Conservation (phyloP, 2,329 filamentous ascomycete species). For the Xylariaceae sp. region DNA sequence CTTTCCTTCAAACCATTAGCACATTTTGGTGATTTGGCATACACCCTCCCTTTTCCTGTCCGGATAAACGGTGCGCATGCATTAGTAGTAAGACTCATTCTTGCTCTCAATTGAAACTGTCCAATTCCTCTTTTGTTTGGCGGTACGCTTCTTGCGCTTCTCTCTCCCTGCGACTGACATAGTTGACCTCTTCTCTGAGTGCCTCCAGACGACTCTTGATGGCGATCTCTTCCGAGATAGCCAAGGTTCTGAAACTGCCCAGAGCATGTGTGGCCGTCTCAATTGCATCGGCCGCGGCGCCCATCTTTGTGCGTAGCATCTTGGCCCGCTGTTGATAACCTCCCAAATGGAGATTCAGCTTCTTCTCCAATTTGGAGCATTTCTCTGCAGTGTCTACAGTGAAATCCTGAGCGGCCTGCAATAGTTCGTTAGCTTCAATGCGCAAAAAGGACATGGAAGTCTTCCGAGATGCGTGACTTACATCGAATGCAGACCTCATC, state of each 20-base stretch:
- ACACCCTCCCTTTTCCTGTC: constrained; percentile 4
- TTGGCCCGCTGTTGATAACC: constrained; percentile 87
- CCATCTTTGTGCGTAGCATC: constrained; percentile 72
- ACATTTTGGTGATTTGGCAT: constrained; percentile 13
- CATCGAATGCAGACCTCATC: constrained; percentile 69
- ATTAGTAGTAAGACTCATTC: constrained; percentile 30
- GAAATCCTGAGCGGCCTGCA: constrained; percentile 63
- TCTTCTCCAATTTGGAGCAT: constrained; percentile 88
- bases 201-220: constrained; percentile 66
- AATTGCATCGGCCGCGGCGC: constrained; percentile 67
- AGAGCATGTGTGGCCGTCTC: constrained; percentile 68
- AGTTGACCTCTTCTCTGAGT: constrained; percentile 76
- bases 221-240: constrained; percentile 73
- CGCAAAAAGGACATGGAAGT: no score
- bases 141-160: constrained; percentile 88
- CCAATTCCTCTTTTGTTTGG: constrained; percentile 70
- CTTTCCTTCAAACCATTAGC: constrained; percentile 9
- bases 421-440: constrained; percentile 10
- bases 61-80: neutral
- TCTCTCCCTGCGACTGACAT: constrained; percentile 74
- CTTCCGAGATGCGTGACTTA: constrained; percentile 37
- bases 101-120: constrained; percentile 44
- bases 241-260: constrained; percentile 67
- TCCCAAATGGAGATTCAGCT: constrained; percentile 77
- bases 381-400: constrained; percentile 71